Evolutionary conservation across 495 filamentous ascomycete species (phyloP).

Genomic region (Tuber magnatum): DNA sequence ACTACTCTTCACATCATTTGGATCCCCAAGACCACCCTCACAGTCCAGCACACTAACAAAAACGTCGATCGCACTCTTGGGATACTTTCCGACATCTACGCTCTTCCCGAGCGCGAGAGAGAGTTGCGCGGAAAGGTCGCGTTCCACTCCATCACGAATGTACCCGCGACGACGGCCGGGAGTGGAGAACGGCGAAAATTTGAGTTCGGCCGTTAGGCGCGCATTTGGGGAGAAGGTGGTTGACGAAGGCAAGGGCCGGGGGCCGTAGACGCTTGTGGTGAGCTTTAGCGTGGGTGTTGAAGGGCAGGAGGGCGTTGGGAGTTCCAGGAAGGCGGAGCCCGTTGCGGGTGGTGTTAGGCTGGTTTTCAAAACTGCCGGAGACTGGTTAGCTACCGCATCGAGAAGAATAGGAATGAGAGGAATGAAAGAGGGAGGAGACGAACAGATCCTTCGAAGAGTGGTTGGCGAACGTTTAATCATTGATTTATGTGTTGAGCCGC

Average conservation of each 20-base stretch:
- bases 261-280: constrained; percentile 85
- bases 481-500: constrained; percentile 39
- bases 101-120: constrained; percentile 83
- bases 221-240: constrained; percentile 84
- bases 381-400: neutral
- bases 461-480: constrained; percentile 50
- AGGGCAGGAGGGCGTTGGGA: constrained; percentile 45
- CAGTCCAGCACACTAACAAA: constrained; percentile 88
- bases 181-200: constrained; percentile 91
- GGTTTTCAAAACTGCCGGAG: constrained; percentile 69
- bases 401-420: too few species aligned
- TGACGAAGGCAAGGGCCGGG: constrained; percentile 79
- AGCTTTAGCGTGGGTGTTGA: constrained; percentile 69
- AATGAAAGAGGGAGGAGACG: constrained; percentile 39
- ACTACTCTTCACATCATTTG: constrained; percentile 53
- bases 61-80: constrained; percentile 90
- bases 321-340: constrained; percentile 89
- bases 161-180: constrained; percentile 69
- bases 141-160: constrained; percentile 74
- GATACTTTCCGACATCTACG: constrained; percentile 88
- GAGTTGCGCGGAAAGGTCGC: constrained; percentile 83
- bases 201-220: constrained; percentile 82
- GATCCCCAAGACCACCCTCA: constrained; percentile 49
- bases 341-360: constrained; percentile 87
- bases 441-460: constrained; percentile 77